Evolutionary conservation across 306 rosid genomes (phyloP), one percentile per base, ranked within the genome.

Genomic region (Quercus wislizeni): DNA sequence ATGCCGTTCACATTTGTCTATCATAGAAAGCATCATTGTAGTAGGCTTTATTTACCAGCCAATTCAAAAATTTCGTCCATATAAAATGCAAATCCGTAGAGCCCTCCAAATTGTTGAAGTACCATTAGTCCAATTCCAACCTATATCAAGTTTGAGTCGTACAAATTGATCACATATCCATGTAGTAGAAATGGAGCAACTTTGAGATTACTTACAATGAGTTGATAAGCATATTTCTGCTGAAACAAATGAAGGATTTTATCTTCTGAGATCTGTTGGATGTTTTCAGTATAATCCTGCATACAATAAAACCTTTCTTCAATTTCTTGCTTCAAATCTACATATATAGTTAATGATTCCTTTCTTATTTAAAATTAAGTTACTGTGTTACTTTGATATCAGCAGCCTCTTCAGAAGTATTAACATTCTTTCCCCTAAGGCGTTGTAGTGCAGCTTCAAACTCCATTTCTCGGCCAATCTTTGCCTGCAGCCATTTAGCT

Each of bases 351-450:
- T 18, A 49, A 49, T 13, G 14, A 49, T 49, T 49, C 54, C 54
- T 49, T 12, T 49, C 54, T 12, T 49, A 12, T 1, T 10, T 10
- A 49, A 49, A 49, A 49, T 49, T 3, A 49, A 49, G 54, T 49
- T 49, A 49, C 17, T 49, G 54, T 1, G 27, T 74, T 74, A 88
- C 91, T 78, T 56, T 76, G 81, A 88, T 85, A 25, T 83, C 85
- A 41, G 83, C 56, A 30, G 76, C 81, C 74, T 88, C 91, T 75
- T 20, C 71, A 57, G 79, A 76, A 14, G 79, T 68, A 81, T 71
- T 49, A 11, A 77, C 79, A 23, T 75, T 64, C 20, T 59, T 69
- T 19, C 88, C 91, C 56, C 89, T 81, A 55, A 85, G 88, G 43
- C 70, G 38, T 55, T 73, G 76, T 51, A 88, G 83, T 19, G 84